Evolutionary conservation across 75 land plant genomes (phyloP).

Genomic region (Chamaecyparis obtusa): DNA sequence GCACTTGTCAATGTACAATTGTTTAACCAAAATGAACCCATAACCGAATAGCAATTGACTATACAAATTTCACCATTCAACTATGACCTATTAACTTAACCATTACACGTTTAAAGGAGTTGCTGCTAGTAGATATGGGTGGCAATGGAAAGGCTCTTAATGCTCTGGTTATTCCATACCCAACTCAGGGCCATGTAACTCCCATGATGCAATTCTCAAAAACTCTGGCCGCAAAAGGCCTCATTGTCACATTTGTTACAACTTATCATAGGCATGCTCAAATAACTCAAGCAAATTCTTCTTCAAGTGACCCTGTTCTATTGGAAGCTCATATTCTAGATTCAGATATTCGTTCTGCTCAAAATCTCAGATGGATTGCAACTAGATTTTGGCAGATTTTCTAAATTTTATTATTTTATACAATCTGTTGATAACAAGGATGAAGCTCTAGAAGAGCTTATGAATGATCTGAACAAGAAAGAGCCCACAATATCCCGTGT

Average conservation of each 20-base stretch:
- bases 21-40: no score
- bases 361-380: no score
- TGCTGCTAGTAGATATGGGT: no score
- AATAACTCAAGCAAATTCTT: neutral
- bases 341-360: no score
- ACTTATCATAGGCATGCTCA: neutral
- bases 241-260: constrained; percentile 13
- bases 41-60: no score
- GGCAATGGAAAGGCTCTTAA: neutral
- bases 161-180: constrained; percentile 13
- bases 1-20: no score
- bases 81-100: no score
- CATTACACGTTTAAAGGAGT: no score
- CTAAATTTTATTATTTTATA: neutral
- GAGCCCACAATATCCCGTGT: constrained; percentile 24
- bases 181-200: constrained; percentile 12
- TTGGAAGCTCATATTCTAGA: neutral
- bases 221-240: neutral
- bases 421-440: neutral
- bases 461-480: neutral
- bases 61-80: no score
- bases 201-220: neutral
- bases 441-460: neutral
- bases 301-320: neutral
- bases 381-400: no score